These are phyloP conservation scores for Ceriops decandra DNA, from an alignment of 345 rosid species.

Conservation along the genomic window DNA sequence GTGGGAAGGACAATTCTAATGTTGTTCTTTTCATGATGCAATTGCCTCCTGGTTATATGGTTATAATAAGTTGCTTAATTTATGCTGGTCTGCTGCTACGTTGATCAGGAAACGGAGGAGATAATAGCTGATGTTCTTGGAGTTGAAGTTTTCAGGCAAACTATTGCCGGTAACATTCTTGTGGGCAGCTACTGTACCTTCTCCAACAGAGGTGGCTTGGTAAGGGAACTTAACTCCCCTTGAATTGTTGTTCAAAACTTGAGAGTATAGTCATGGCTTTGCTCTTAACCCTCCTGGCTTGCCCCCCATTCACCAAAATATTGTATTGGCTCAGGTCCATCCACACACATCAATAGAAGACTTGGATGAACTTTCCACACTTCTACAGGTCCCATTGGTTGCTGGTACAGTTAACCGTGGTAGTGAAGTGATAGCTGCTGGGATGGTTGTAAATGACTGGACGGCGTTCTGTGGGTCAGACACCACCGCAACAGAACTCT, in stretches of 20 bases:
- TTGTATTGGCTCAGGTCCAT: constrained; percentile 55
- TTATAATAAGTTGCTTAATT: constrained; percentile 1
- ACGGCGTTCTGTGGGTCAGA: constrained; percentile 84
- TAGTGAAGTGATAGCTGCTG: constrained; percentile 51
- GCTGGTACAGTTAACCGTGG: constrained; percentile 26
- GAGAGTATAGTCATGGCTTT: too few species aligned
- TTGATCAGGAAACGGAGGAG: constrained; percentile 76
- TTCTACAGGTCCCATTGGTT: constrained; percentile 58
- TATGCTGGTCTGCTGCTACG: not conserved
- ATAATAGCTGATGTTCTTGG: constrained; percentile 92
- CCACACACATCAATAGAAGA: constrained; percentile 94
- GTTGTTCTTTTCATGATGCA: too few species aligned
- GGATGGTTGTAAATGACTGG: constrained; percentile 91
- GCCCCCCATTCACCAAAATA: not conserved
- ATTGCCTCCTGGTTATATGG: too few species aligned
- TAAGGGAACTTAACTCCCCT: constrained; percentile 23
- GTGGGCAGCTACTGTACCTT: constrained; percentile 88
- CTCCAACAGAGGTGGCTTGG: constrained; percentile 91
- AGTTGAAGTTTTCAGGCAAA: constrained; percentile 93
- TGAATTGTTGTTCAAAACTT: not conserved
- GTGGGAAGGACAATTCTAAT: too few species aligned
- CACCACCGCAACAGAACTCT: constrained; percentile 88
- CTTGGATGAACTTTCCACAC: constrained; percentile 88
- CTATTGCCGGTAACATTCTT: constrained; percentile 87
- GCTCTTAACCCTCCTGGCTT: not conserved